Base-by-base conservation (phyloP, 208 protist species). In the Phytomonas sp. region DNA sequence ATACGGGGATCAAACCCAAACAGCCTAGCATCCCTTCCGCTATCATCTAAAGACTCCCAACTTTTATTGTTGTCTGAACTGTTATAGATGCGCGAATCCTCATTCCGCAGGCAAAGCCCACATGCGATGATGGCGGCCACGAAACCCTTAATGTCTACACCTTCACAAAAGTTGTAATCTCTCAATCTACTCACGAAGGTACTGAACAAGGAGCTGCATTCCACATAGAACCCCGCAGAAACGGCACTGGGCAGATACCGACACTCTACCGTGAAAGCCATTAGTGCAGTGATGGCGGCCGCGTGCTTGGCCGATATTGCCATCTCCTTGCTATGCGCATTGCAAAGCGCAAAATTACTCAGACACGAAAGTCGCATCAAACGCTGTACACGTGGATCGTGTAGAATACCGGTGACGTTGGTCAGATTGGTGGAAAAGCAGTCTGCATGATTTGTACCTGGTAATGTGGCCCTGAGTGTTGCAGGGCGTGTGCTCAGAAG, bases 81-180 rank as follows among this genome's bases (percentile, higher is more conserved):
- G 4, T 70, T 71, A 71, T 26, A 67, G 40, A 56, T 56, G 6
- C 17, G 46, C 20, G 20, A 56, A 56, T 77, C 77, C 34, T 76
- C 66, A 8, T 63, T 60, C n/a, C 82, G 78, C 62, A 95, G 75
- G 70, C 88, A 80, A 60, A 95, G 69, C 43, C 84, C 84, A 64
- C 89, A 95, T 53, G 81, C 85, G 34, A 91, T 82, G 8, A 95
- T 77, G 2, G 86, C 77, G 15, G 89, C 84, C 13, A 87, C 79
- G 68, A 95, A 88, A 56, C 82, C 84, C 66, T 88, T 78, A 60
- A 88, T 74, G 64, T 82, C 85, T 56, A 95, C 76, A 17, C 77
- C 80, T 26, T 69, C 60, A 29, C 71, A 53, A 65, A 91, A 88
- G 56, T 46, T 67, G 28, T 88, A 65, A n/a, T 72, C 62, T 43